Percentiles rank a stretch among this genome's conserved stretches.
Evolutionary conservation across 768 basidiomycete species (phyloP).

Genomic region (Neoboletus magnificus): DNA sequence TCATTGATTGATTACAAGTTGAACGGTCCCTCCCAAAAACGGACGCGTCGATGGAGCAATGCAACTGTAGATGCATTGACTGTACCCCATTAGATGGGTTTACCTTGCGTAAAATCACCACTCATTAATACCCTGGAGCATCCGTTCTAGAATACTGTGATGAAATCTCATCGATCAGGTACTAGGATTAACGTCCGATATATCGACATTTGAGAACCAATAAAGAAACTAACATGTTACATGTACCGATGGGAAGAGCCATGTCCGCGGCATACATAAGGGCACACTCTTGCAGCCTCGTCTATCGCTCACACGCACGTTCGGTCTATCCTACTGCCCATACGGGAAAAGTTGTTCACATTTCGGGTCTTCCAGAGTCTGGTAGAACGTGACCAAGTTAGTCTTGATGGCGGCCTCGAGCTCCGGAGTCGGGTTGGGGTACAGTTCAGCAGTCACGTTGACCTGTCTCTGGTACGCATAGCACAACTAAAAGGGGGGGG

Average conservation of each 20-base stretch:
- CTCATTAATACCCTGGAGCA: neutral
- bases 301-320: neutral
- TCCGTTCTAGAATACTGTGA: neutral
- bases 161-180: neutral
- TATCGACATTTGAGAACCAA: neutral
- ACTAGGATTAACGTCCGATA: neutral
- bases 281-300: too few species aligned
- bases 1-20: neutral
- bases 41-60: neutral
- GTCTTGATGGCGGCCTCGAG: constrained; percentile 23
- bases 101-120: constrained; percentile 3
- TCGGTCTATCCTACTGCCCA: constrained; percentile 2
- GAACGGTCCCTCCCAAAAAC: too few species aligned
- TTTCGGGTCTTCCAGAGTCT: constrained; percentile 2
- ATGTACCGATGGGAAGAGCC: neutral
- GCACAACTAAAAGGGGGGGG: constrained; percentile 6
- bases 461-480: constrained; percentile 19
- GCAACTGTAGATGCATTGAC: neutral
- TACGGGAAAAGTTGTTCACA: constrained; percentile 19
- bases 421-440: constrained; percentile 19
- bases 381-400: constrained; percentile 17
- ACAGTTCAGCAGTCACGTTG: constrained; percentile 19
- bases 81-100: neutral
- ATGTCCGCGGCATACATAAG: neutral
- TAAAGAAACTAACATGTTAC: neutral